A percentile compares a stretch with the other conserved stretches of the same genome.
phyloP scores from a whole-genome alignment of 2,329 filamentous ascomycete genomes.

The Fusarium buxicola region DNA sequence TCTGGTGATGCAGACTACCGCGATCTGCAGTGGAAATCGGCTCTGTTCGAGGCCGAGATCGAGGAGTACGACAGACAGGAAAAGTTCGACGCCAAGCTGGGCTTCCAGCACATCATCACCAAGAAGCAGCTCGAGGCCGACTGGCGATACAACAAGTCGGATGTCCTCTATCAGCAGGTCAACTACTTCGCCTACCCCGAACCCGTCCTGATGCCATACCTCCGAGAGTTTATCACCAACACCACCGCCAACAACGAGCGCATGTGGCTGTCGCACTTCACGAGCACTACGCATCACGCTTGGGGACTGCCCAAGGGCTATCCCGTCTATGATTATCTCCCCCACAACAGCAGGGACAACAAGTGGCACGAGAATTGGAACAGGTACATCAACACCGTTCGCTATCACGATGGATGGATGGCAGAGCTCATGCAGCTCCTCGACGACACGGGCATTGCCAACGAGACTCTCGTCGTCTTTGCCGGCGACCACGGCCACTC shows the following conservation, averaged over 20 bases:
- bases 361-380: slow-evolving; percentile 48
- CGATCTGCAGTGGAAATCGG: slow-evolving; percentile 48
- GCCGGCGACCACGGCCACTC: slow-evolving; percentile 52
- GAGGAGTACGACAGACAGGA: slow-evolving; percentile 52
- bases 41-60: slow-evolving; percentile 52
- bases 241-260: slow-evolving; percentile 51
- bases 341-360: slow-evolving; percentile 42
- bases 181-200: slow-evolving; percentile 53
- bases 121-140: slow-evolving; percentile 47
- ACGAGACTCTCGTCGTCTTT: slow-evolving; percentile 51
- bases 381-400: slow-evolving; percentile 50
- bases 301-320: slow-evolving; percentile 43
- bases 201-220: slow-evolving; percentile 46
- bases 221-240: slow-evolving; percentile 49
- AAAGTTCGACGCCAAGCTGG: slow-evolving; percentile 48
- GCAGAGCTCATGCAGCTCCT: slow-evolving; percentile 48
- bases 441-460: slow-evolving; percentile 48
- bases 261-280: slow-evolving; percentile 52
- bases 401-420: slow-evolving; percentile 51
- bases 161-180: slow-evolving; percentile 41
- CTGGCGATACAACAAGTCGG: slow-evolving; percentile 40
- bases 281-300: slow-evolving; percentile 53
- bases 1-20: slow-evolving; percentile 39
- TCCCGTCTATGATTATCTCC: slow-evolving; percentile 38
- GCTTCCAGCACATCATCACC: slow-evolving; percentile 48